Base-by-base conservation (phyloP, 163 green algal species). In the Trebouxiophyceae sp. region DNA sequence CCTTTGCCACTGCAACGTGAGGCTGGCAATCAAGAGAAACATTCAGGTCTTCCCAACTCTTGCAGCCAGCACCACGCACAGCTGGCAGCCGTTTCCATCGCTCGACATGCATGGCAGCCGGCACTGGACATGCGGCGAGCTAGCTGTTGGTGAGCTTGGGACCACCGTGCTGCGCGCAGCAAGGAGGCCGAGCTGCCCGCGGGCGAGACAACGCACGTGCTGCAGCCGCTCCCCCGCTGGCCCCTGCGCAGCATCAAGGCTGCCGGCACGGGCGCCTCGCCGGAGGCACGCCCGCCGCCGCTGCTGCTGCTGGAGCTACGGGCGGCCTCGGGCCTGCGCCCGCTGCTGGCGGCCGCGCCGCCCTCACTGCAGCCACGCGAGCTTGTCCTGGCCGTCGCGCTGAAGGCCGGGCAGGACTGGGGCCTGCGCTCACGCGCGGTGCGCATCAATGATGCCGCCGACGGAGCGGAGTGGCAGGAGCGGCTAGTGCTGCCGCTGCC, bases 261-360 rank as follows among this genome's bases (percentile, higher is more conserved):
- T 66, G 47, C 66, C 56, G 67, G 60, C 28, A 46, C 32, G 39
- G 32, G 32, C 2, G 32, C 28, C 0, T 19, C 63, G 0, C 19
- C 54, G 1, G 63, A 75, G 0, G 69, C 73, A 2, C 57, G 76
- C 16, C 83, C 83, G 12, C 57, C 78, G 16, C 57, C 77, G 24
- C 69, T 88, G 27, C 45, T 91, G 66, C 63, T 91, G 22, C 65
- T 87, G 0, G 84, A 91, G 55, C 71, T 87, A 44, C 57, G 74
- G 16, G 29, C 22, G 6, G 75, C 65, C 7, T 31, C 54, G 24
- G 28, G 39, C 26, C 12, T 50, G 33, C 47, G 27, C 5, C 27
- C n/a, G 23, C 54, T 74, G 28, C 39, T 62, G 29, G 54, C 61
- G n/a, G 57, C 24, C 27, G 16, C 20, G 2, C 30, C 29, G 8